Percentiles rank a stretch among this genome's conserved stretches.
These are phyloP conservation scores for Sarocladium kiliense DNA, from an alignment of 2,329 filamentous ascomycete genomes.

Conservation along the genomic window DNA sequence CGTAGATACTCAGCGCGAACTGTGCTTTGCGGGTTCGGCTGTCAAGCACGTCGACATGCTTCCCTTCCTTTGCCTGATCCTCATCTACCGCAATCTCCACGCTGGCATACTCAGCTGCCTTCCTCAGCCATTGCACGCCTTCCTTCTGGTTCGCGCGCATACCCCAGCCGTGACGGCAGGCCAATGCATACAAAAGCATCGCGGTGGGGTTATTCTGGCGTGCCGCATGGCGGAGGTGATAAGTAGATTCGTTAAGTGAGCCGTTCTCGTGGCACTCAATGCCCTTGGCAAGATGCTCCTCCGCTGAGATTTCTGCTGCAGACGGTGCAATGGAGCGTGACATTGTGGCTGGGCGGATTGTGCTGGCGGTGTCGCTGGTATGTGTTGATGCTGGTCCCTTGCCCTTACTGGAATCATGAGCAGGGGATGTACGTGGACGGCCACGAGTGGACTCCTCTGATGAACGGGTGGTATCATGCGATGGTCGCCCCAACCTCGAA, in stretches of 20 bases:
- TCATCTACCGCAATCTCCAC: conserved; percentile 81
- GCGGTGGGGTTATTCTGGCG: conserved; percentile 81
- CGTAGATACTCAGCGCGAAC: conserved; percentile 92
- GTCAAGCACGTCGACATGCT: conserved; percentile 60
- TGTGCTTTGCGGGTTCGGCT: conserved; percentile 83
- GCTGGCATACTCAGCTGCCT: conserved; percentile 79
- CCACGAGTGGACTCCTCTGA: conserved; percentile 47
- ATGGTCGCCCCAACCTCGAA: conserved; percentile 38
- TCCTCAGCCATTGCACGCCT: conserved; percentile 86
- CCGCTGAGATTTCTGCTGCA: conserved; percentile 67
- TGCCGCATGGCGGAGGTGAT: conserved; percentile 87
- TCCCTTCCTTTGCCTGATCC: conserved; percentile 56
- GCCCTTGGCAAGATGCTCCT: conserved; percentile 86
- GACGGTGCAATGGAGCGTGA: conserved; percentile 45
- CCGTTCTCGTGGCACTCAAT: conserved; percentile 87
- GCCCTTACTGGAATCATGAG: conserved; percentile 34
- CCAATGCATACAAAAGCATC: conserved; percentile 93
- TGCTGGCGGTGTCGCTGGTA: conserved; percentile 51
- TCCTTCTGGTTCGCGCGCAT: conserved; percentile 90
- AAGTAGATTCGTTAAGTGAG: conserved; percentile 87
- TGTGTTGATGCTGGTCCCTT: conserved; percentile 29
- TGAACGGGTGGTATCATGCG: conserved; percentile 35
- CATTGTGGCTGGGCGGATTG: conserved; percentile 36
- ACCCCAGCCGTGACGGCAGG: conserved; percentile 95
- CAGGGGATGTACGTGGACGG: conserved; percentile 31